Conservation (phyloP, 164 flowering plant species). For the Akebia trifoliata region DNA sequence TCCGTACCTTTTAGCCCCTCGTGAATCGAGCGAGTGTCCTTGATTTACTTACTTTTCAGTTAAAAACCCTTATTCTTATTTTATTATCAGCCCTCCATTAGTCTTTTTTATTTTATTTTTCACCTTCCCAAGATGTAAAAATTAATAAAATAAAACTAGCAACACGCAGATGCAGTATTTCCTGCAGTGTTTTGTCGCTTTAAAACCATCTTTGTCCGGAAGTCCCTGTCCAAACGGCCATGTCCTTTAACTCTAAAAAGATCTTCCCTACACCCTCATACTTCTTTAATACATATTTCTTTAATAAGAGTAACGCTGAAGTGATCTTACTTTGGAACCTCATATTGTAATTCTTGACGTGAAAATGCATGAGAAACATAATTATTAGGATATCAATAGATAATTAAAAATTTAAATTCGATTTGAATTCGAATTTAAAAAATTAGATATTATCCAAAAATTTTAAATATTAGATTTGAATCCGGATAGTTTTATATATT, state of each 20-base stretch:
- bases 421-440: too few relatives aligned
- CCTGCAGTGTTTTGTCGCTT: slow-evolving; percentile 51
- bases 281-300: background rate
- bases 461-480: too few relatives aligned
- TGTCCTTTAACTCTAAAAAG: slow-evolving; percentile 14
- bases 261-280: background rate
- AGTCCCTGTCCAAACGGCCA: slow-evolving; percentile 18
- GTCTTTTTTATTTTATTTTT: slow-evolving; percentile 6
- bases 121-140: slow-evolving; percentile 13
- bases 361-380: too few relatives aligned
- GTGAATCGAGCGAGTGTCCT: slow-evolving; percentile 29
- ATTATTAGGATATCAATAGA: too few relatives aligned
- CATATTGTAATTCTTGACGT: too few relatives aligned
- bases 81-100: too few relatives aligned
- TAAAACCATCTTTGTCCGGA: slow-evolving; percentile 39
- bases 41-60: slow-evolving; percentile 18
- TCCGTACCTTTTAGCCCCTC: slow-evolving; percentile 29
- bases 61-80: slow-evolving; percentile 4
- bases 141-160: background rate
- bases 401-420: too few relatives aligned
- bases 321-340: too few relatives aligned
- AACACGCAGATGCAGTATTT: slow-evolving; percentile 20
- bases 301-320: background rate
- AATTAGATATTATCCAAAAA: too few relatives aligned
- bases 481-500: too few relatives aligned